Conservation (phyloP, 2,329 filamentous ascomycete genomes). For the Colletotrichum simmondsii region DNA sequence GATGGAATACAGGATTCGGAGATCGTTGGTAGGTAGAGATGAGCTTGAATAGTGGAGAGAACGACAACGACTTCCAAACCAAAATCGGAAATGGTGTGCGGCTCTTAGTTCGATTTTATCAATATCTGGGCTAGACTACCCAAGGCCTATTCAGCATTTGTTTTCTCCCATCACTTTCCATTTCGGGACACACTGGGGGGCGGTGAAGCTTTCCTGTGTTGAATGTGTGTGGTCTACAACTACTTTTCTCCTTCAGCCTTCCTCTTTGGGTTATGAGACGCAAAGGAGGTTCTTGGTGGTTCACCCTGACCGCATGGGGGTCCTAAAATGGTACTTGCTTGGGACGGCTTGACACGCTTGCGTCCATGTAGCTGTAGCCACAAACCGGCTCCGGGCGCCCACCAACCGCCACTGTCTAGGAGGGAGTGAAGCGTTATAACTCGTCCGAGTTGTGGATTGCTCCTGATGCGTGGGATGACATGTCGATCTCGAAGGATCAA, state of each 20-base stretch:
- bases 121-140: neutral
- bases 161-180: constrained; percentile 16
- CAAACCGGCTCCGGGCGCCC: constrained; percentile 14
- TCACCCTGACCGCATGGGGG: constrained; percentile 23
- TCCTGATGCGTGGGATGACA: constrained; percentile 18
- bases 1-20: neutral
- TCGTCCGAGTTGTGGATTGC: constrained; percentile 4
- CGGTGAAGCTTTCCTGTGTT: constrained; percentile 3
- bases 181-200: constrained; percentile 5
- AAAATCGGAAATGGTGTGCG: neutral
- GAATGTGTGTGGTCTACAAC: constrained; percentile 14
- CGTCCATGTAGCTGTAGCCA: neutral
- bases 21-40: neutral
- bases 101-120: constrained; percentile 27
- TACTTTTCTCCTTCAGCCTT: constrained; percentile 25
- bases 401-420: neutral
- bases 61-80: neutral
- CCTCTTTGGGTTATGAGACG: constrained; percentile 27
- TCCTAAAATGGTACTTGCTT: constrained; percentile 6
- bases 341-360: constrained; percentile 6
- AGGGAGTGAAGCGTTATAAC: neutral
- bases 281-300: constrained; percentile 11
- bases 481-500: constrained; percentile 4
- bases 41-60: constrained; percentile 2
- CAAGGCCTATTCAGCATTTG: neutral